Base-by-base conservation (phyloP, 306 rosid species). In the Dryas drummondii region DNA sequence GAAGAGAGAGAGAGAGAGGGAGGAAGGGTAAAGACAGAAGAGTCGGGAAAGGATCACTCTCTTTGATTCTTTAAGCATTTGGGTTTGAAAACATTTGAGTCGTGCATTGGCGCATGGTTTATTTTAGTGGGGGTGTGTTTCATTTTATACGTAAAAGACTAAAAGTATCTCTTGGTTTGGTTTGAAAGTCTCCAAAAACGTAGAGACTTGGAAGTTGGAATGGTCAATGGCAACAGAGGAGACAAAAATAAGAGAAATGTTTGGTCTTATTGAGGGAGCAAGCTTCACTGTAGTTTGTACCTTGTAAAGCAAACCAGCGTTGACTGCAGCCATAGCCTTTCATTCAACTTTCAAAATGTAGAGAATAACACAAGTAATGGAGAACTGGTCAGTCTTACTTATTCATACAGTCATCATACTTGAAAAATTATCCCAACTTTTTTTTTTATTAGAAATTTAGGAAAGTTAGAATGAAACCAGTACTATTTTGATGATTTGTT, bases 31-130 rank as follows among this genome's bases (percentile, higher is more conserved):
- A 27, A 27, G 37, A 27, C 37, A 27, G 2, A 27, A 27, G 37
- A 27, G 37, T 27, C 37, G 37, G 37, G 19, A 26, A 10, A 66
- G 5, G 13, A 66, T 12, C 51, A 22, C 47, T 49, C 45, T 49
- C 48, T 78, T 75, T 54, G 73, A 80, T 54, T 32, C 69, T 76
- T 72, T 32, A 75, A 56, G 68, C 80, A 13, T 15, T 51, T n/a
- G 47, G 54, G 61, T 70, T 76, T 49, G 37, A 45, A 76, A 68
- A 37, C 19, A 45, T 37, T 16, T 62, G 44, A 50, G 27, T 53
- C 62, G 40, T 27, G 27, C 3, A 65, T 44, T 32, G 37, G 37
- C 3, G 37, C 37, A 32, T 1, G 37, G 37, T 32, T 32, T 32
- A 32, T 32, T 32, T 32, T 32, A 2, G 48, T 37, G n/a, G 44